Conservation (phyloP, 495 filamentous ascomycete genomes). For the Penicillium bovifimosum region DNA sequence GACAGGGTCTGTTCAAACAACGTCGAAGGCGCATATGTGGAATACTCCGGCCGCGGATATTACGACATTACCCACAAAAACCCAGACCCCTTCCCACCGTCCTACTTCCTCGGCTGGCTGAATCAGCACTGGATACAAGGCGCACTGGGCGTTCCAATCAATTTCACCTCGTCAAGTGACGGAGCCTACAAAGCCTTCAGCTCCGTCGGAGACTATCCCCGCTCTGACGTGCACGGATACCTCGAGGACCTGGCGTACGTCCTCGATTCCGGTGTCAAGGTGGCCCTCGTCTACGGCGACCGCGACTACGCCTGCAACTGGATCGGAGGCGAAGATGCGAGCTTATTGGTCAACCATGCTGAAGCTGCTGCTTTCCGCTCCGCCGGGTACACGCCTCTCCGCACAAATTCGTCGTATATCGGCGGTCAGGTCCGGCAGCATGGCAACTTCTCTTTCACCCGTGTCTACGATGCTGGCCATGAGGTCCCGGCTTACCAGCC, state of each 20-base stretch:
- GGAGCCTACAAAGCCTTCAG: constrained; percentile 49
- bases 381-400: constrained; percentile 48
- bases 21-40: constrained; percentile 33
- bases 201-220: constrained; percentile 41
- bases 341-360: constrained; percentile 37
- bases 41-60: constrained; percentile 40
- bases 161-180: constrained; percentile 53
- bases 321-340: constrained; percentile 43
- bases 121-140: constrained; percentile 56
- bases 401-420: constrained; percentile 38
- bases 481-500: constrained; percentile 58
- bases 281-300: constrained; percentile 65
- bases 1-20: constrained; percentile 31
- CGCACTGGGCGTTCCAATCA: constrained; percentile 60
- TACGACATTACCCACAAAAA: constrained; percentile 57
- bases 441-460: constrained; percentile 54
- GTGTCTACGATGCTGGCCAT: constrained; percentile 57
- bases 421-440: constrained; percentile 53
- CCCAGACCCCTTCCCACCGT: constrained; percentile 59
- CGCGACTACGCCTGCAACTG: constrained; percentile 55
- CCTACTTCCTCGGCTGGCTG: constrained; percentile 58
- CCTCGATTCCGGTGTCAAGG: constrained; percentile 54
- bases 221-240: constrained; percentile 43
- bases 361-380: constrained; percentile 36
- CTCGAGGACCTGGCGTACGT: constrained; percentile 49